These are phyloP conservation scores for Stenogyne calaminthoides DNA, from an alignment of 305 asterid species.

Conservation along the genomic window DNA sequence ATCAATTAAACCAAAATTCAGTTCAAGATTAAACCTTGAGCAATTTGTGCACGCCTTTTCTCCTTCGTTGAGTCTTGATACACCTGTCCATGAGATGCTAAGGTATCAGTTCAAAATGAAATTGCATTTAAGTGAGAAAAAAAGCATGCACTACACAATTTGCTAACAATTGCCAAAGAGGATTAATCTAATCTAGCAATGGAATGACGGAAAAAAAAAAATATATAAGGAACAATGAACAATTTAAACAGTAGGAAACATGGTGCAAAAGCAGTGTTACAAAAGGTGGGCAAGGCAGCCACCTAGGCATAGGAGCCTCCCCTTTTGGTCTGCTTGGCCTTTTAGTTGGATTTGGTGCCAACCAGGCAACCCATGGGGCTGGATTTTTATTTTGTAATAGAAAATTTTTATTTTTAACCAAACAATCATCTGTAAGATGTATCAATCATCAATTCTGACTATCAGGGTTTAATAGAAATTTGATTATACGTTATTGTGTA, in stretches of 20 bases:
- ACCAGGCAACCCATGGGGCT: not conserved
- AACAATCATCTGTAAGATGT: not conserved
- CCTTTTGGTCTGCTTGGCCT: not conserved
- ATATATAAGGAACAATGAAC: not conserved
- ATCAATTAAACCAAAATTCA: constrained; percentile 18
- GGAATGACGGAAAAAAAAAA: not conserved
- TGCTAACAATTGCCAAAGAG: not conserved
- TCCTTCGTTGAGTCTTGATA: constrained; percentile 90
- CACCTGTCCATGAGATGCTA: constrained; percentile 50
- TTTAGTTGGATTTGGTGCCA: not conserved
- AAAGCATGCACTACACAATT: not conserved
- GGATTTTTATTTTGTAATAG: not conserved
- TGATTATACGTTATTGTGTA: constrained; percentile 3
- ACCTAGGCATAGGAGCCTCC: not conserved
- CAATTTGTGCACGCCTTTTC: constrained; percentile 82
- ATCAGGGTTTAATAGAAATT: not conserved
- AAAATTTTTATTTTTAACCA: not conserved
- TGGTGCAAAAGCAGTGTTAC: not conserved
- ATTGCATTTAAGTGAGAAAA: not conserved
- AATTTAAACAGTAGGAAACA: not conserved
- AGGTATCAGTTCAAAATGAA: constrained; percentile 9
- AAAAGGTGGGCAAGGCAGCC: not conserved
- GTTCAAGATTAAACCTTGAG: constrained; percentile 61
- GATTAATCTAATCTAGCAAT: not conserved
- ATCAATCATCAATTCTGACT: not conserved